These are phyloP conservation scores for Amaranthus palmeri DNA, from an alignment of 148 eudicot genomes.

Conservation along the genomic window DNA sequence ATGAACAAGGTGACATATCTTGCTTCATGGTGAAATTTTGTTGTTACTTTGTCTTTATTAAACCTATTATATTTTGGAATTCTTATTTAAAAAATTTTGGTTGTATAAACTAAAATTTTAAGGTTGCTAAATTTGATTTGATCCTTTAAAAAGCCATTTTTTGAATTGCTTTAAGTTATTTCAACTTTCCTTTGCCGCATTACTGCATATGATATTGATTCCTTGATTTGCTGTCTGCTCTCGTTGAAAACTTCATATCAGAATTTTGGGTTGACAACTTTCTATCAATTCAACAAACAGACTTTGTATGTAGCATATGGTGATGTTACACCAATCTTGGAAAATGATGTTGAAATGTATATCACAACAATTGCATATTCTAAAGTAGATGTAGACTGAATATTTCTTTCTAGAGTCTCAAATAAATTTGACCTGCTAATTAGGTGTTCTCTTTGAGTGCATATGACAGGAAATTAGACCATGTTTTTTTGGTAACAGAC, in stretches of 20 bases:
- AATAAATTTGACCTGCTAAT: background rate
- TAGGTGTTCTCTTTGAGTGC: background rate
- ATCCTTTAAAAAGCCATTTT: too few species aligned
- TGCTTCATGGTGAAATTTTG: background rate
- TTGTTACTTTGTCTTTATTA: background rate
- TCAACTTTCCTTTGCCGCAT: background rate
- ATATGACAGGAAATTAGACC: background rate
- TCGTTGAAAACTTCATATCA: background rate
- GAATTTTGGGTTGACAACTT: background rate
- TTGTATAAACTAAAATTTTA: too few species aligned
- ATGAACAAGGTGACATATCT: slow-evolving; percentile 36
- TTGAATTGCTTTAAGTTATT: too few species aligned
- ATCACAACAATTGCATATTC: background rate
- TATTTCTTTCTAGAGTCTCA: background rate
- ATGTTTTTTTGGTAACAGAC: background rate
- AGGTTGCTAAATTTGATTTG: too few species aligned
- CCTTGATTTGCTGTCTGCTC: background rate
- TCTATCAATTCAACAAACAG: background rate
- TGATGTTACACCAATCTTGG: background rate
- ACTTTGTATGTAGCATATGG: background rate
- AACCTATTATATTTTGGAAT: background rate
- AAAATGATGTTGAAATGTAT: background rate
- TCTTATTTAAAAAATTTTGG: too few species aligned
- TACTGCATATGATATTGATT: background rate
- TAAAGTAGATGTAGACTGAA: background rate